Evolutionary conservation across 768 basidiomycete species (phyloP), one percentile per base, ranked within the genome.

Genomic region (Termitomyces sp.): DNA sequence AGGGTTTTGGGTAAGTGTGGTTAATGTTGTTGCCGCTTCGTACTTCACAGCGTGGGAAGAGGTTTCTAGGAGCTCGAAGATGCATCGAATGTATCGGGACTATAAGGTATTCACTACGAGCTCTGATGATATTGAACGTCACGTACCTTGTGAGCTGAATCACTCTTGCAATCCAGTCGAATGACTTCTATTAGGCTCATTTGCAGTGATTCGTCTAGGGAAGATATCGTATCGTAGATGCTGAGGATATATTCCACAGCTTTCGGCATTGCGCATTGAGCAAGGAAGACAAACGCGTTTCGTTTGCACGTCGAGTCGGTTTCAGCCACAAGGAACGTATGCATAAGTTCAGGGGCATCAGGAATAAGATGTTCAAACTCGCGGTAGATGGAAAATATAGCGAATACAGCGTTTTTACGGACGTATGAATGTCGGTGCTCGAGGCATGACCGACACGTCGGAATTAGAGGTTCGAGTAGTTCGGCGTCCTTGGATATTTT

Each of bases 351-450:
- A 2, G 97, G 89, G 0, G 52, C 52, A 18, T 53, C 52, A 30
- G 52, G 52, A 13, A 54, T 54, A 15, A 54, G 53, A n/a, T 54
- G 91, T 69, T 98, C 95, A 67, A 94, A 93, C 74, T 91, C 86
- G 72, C 92, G 91, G 74, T 93, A 95, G 74, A 98, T 96, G 57
- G 93, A 86, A 72, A 90, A 95, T 45, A 97, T 81, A 33, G 97
- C 93, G 71, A 99, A 97, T 37, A 98, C 95, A 30, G 97, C 97
- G 69, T 98, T 96, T 78, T 98, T 98, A 67, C 97, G 88, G 56
- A 98, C 97, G 70, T 95, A 99, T 2, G 93, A 92, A 73, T 98
- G 97, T 53, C 96, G 87, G 74, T 98, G 96, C 75, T 99, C 95
- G 58, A 98, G 85, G 71, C 95, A 98, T 36, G 91, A 80, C 33